phyloP scores from a whole-genome alignment of 2,329 filamentous ascomycete genomes.

The Colletotrichum trifolii region DNA sequence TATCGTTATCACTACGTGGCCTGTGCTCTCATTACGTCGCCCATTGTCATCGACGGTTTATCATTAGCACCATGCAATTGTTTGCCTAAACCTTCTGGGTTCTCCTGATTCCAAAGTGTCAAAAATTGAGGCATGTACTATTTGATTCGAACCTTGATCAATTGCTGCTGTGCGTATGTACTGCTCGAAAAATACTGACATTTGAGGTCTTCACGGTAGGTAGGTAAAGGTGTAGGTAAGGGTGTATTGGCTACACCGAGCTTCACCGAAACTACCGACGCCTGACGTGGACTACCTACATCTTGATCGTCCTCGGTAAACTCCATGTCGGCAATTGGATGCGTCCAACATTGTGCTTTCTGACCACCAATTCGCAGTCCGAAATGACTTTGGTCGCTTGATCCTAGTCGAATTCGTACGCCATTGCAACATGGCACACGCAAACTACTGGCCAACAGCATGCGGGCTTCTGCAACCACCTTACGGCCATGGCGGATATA shows the following conservation, averaged over 20 bases:
- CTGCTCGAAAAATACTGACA: no score
- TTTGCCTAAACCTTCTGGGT: slow-evolving; percentile 1
- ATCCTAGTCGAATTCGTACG: not conserved
- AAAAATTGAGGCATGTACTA: not conserved
- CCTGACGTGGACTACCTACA: not conserved
- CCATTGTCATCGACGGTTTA: slow-evolving; percentile 2
- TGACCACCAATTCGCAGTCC: slow-evolving; percentile 7
- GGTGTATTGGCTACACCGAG: not conserved
- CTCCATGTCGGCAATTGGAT: not conserved
- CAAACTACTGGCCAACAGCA: not conserved
- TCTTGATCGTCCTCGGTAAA: slow-evolving; percentile 1
- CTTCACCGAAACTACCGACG: not conserved
- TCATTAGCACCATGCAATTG: slow-evolving; percentile 1
- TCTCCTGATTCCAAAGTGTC: not conserved
- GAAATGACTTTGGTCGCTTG: not conserved
- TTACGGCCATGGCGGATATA: no score
- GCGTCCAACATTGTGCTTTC: not conserved
- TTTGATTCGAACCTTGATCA: no score
- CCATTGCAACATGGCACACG: not conserved
- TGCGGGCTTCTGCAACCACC: not conserved
- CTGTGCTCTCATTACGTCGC: slow-evolving; percentile 18
- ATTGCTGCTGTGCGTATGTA: no score
- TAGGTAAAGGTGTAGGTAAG: not conserved
- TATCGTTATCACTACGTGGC: slow-evolving; percentile 32
- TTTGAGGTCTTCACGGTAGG: no score